Base-by-base conservation (phyloP, 768 basidiomycete genomes). In the Leccinum obscurum region DNA sequence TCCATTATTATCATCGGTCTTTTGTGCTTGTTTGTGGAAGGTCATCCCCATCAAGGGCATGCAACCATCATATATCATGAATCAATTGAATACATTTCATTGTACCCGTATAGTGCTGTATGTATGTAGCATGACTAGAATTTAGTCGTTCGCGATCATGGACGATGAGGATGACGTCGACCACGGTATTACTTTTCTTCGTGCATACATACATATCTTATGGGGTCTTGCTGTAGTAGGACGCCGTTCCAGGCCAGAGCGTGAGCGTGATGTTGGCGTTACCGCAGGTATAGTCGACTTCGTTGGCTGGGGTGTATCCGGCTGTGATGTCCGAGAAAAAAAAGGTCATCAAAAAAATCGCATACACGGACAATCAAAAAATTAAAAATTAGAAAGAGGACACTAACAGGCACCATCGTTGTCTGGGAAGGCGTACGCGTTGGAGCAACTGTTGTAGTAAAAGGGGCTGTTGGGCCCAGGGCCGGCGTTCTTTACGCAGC, bases 241-340 rank as follows among this genome's bases (percentile, higher is more conserved):
- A 66, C 13, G 64, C 59, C 8, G 48, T 60, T 30, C 62, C 63
- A 4, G 65, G 59, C 60, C 68, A 69, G 54, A 69, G 68, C 35
- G 63, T 69, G 46, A 65, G 58, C 11, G 63, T 65, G 37, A 69
- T 63, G 6, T 54, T 62, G 5, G 62, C 10, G 48, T 69, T 67
- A n/a, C 28, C 7, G 56, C 68, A 68, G 20, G 60, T 69, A 35
- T 59, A 69, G n/a, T 56, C 68, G n/a, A 69, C 68, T 30, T 52
- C 20, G 44, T 69, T 61, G 37, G 65, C 68, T 1, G 67, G 67
- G 2, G 55, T 64, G 49, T 66, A 63, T 26, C 57, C 61, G 39
- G 10, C 66, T 56, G 7, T 20, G 10, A 35, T 20, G 15, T 39
- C 15, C 15, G 15, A 28, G 1, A 39, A 39, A 39, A 39, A 15